Evolutionary conservation across 495 filamentous ascomycete genomes (phyloP).

Genomic region (Tuber borchii): DNA sequence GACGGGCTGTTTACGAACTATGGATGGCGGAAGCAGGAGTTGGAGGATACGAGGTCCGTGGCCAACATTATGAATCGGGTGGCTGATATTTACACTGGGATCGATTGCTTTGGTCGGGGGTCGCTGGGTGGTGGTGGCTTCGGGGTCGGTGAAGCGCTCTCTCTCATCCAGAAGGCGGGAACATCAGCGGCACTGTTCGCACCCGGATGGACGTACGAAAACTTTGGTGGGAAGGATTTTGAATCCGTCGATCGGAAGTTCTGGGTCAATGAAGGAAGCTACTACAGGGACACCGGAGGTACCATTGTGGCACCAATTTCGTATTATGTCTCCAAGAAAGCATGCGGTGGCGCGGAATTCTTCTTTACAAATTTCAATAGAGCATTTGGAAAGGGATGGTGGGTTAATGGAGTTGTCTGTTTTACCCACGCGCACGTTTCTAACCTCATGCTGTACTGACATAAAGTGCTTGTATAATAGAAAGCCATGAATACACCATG

Average conservation of each 20-base stretch:
- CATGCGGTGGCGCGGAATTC: constrained; percentile 42
- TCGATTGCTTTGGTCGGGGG: constrained; percentile 43
- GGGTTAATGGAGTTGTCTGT: constrained; percentile 28
- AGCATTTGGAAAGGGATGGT: constrained; percentile 40
- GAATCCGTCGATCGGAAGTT: too few species aligned
- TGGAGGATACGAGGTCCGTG: constrained; percentile 33
- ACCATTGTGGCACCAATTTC: constrained; percentile 11
- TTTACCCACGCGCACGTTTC: not conserved
- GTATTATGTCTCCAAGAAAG: constrained; percentile 25
- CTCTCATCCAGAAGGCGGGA: too few species aligned
- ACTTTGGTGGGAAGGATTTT: too few species aligned
- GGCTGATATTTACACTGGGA: constrained; percentile 42
- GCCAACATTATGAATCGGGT: constrained; percentile 27
- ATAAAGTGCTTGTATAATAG: constrained; percentile 1
- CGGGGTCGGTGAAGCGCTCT: constrained; percentile 39
- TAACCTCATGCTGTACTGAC: not conserved
- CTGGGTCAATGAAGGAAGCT: too few species aligned
- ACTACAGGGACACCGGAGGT: too few species aligned
- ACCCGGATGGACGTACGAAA: too few species aligned
- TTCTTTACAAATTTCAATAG: constrained; percentile 46
- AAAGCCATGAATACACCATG: constrained; percentile 22
- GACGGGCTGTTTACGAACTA: constrained; percentile 47
- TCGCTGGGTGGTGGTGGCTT: constrained; percentile 31
- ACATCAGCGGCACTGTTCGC: too few species aligned
- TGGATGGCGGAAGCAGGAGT: constrained; percentile 41